Conservation (phyloP, 768 basidiomycete species). For the Hypholoma sublateritium region DNA sequence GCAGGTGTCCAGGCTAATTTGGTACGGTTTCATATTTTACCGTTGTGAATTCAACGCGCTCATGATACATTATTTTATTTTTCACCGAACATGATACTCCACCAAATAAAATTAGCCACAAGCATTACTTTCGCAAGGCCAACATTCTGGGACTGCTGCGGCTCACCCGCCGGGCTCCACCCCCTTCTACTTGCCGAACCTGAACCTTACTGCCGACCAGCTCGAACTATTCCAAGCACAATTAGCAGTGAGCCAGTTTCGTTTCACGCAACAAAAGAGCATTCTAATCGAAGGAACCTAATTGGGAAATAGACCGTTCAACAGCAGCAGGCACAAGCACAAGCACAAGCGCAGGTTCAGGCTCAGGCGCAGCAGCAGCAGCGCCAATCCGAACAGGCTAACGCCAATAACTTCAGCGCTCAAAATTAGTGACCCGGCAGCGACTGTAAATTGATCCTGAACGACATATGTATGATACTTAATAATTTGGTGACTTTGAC, state of each 20-base stretch:
- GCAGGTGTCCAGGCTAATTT: constrained; percentile 16
- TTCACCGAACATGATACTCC: not conserved
- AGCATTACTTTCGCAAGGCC: constrained; percentile 16
- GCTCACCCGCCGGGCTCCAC: constrained; percentile 9
- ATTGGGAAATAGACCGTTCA: constrained; percentile 9
- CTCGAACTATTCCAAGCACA: constrained; percentile 15
- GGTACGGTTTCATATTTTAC: constrained; percentile 13
- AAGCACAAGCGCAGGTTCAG: constrained; percentile 10
- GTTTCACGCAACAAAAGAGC: not conserved
- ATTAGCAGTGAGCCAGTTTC: constrained; percentile 11
- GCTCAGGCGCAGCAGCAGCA: constrained; percentile 14
- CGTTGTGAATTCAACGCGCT: not conserved
- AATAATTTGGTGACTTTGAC: too few species aligned
- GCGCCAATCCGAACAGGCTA: constrained; percentile 7
- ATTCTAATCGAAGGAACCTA: constrained; percentile 4
- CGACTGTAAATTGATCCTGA: not conserved
- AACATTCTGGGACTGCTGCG: constrained; percentile 13
- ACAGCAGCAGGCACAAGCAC: constrained; percentile 3
- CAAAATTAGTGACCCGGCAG: not conserved
- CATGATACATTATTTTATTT: not conserved
- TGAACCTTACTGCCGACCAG: constrained; percentile 26
- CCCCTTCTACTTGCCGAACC: constrained; percentile 18
- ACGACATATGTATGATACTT: too few species aligned
- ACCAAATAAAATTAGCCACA: constrained; percentile 12
- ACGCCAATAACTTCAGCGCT: not conserved